Conservation (phyloP, 257 asterid genomes). For the Solanum okadae region DNA sequence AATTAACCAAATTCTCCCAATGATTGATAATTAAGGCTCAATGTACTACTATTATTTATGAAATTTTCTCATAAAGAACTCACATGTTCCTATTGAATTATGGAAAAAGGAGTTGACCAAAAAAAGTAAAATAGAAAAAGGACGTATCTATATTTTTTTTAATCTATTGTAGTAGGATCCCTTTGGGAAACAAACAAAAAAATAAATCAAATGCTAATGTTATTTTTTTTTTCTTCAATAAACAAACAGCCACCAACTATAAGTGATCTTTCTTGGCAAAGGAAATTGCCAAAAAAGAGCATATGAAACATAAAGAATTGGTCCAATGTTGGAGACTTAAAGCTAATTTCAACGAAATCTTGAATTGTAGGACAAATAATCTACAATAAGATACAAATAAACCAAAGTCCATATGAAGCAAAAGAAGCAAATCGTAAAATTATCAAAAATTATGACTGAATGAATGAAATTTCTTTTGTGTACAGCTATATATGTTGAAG, state of each 20-base stretch:
- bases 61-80: neutral
- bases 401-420: neutral
- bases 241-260: neutral
- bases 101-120: neutral
- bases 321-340: neutral
- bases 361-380: neutral
- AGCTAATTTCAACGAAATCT: neutral
- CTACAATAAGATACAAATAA: neutral
- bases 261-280: neutral
- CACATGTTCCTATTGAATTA: neutral
- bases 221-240: neutral
- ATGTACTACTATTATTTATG: neutral
- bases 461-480: neutral
- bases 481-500: fast-evolving
- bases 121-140: neutral
- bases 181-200: neutral
- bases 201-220: neutral
- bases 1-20: neutral
- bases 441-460: neutral
- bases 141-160: neutral
- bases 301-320: neutral
- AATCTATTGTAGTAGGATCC: neutral
- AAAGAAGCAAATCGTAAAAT: neutral
- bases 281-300: neutral
- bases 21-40: neutral